A percentile compares a stretch with the other conserved stretches of the same genome.
Conservation (phyloP, 495 filamentous ascomycete species). For the Penicillium manginii region DNA sequence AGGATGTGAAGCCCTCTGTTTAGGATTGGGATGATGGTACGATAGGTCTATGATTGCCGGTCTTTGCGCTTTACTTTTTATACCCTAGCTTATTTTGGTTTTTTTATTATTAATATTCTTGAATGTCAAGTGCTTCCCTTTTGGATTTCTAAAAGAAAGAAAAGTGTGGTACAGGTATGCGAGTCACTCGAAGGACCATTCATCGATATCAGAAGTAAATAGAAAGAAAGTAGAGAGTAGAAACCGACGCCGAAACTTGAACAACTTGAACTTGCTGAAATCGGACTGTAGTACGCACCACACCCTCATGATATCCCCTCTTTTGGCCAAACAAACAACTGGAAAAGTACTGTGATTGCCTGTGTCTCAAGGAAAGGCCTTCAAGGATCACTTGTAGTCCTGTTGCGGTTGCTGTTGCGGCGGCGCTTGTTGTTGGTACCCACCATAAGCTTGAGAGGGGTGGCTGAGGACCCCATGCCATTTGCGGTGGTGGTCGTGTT, state of each 20-base stretch:
- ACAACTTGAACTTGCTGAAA: not conserved
- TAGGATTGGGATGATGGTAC: slow-evolving; percentile 10
- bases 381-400: slow-evolving; percentile 21
- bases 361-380: not conserved
- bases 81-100: not conserved
- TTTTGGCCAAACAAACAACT: not conserved
- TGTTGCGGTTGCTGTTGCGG: slow-evolving; percentile 9
- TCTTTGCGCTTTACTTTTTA: not conserved
- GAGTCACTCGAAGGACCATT: not conserved
- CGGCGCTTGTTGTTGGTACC: slow-evolving; percentile 3
- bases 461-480: slow-evolving; percentile 21
- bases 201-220: not conserved
- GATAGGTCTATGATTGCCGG: not conserved
- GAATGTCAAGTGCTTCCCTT: not conserved
- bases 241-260: not conserved
- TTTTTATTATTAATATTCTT: not conserved
- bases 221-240: not conserved
- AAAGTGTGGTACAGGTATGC: no score
- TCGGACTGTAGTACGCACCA: no score
- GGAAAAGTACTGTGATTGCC: not conserved
- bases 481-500: slow-evolving; percentile 40
- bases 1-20: slow-evolving; percentile 8
- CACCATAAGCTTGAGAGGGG: slow-evolving; percentile 31
- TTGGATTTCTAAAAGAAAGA: no score
- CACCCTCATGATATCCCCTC: no score